Base-by-base conservation (phyloP, 192 early-diverging fungal genomes). In the Anaeromyces robustus region DNA sequence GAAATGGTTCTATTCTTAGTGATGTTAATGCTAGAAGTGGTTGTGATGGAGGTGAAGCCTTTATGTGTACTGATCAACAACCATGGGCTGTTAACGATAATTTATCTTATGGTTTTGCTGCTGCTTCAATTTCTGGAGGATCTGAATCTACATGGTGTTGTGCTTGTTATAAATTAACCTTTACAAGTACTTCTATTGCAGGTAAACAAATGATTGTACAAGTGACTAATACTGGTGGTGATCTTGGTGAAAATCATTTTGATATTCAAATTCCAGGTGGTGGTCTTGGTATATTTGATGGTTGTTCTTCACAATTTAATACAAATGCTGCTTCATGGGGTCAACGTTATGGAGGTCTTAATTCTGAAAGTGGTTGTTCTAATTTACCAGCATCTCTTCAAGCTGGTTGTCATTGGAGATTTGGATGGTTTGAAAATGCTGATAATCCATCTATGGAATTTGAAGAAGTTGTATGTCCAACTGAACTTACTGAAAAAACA, bases 201-300 rank as follows among this genome's bases (percentile, higher is more conserved):
- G 80, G 80, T 30, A 81, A 81, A 22, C 77, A 28, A 28, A 29
- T 81, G 29, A 30, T 81, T 32, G 80, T 81, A 1, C 80, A 81
- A 41, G 79, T 59, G 1, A 81, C 52, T 32, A 81, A 81, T 30
- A 37, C 34, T n/a, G 80, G 80, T 29, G 77, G 80, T 29, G 80
- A 81, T 78, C n/a, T 81, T 30, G 29, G 32, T 29, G n/a, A 28
- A 30, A 41, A 28, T 12, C 80, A 81, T 22, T 81, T 81, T 78
- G 80, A 81, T 78, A 12, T 81, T 30, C 30, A 37, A 30, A 81
- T 81, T 9, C 80, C 80, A 59, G 80, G 80, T 12, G 80, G 80
- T 32, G 80, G 80, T 30, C 77, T 81, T 30, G 80, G 80, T 29
- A 81, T 81, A 2, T 81, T 81, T 32, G 80, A 81, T 32, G 80